A percentile compares a stretch with the other conserved stretches of the same genome.
Evolutionary conservation across 2,329 filamentous ascomycete species (phyloP).

Genomic region (Stachybotrys chlorohalonatus): DNA sequence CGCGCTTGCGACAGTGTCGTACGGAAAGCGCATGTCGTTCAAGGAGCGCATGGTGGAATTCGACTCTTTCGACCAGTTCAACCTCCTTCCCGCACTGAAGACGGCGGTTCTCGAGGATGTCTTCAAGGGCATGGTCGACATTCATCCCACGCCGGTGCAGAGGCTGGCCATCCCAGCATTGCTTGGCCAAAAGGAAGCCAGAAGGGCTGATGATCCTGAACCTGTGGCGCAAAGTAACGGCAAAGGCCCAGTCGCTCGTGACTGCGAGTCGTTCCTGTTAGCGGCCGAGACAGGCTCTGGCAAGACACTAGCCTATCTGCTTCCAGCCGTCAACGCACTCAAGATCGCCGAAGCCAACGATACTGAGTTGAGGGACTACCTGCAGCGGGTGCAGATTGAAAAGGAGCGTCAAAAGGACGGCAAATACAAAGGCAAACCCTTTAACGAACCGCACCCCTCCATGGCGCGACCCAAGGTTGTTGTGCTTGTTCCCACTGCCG

Average conservation of each 20-base stretch:
- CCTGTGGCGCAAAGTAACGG: conserved; percentile 10
- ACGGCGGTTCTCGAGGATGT: conserved; percentile 64
- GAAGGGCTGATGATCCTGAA: conserved; percentile 5
- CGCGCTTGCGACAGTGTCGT: conserved; percentile 66
- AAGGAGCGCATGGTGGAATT: conserved; percentile 53
- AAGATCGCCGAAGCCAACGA: conserved; percentile 66
- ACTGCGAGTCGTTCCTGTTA: conserved; percentile 55
- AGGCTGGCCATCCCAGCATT: conserved; percentile 78
- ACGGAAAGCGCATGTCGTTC: conserved; percentile 50
- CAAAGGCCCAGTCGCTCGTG: conserved; percentile 16
- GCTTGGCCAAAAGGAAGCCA: conserved; percentile 41
- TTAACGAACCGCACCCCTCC: conserved; percentile 62
- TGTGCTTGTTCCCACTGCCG: conserved; percentile 83
- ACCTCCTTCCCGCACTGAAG: conserved; percentile 62
- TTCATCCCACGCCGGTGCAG: conserved; percentile 83
- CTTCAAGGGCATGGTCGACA: conserved; percentile 62
- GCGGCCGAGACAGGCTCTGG: conserved; percentile 96
- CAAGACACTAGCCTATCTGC: conserved; percentile 87
- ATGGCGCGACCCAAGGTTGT: conserved; percentile 74
- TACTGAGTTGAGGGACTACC: conserved; percentile 46
- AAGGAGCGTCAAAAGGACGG: conserved; percentile 45
- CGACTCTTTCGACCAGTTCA: conserved; percentile 74
- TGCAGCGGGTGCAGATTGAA: conserved; percentile 44
- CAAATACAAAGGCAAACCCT: conserved; percentile 49
- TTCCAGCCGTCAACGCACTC: conserved; percentile 76